These are phyloP conservation scores for Escallonia herrerae DNA, from an alignment of 129 eudicot genomes.

Conservation along the genomic window DNA sequence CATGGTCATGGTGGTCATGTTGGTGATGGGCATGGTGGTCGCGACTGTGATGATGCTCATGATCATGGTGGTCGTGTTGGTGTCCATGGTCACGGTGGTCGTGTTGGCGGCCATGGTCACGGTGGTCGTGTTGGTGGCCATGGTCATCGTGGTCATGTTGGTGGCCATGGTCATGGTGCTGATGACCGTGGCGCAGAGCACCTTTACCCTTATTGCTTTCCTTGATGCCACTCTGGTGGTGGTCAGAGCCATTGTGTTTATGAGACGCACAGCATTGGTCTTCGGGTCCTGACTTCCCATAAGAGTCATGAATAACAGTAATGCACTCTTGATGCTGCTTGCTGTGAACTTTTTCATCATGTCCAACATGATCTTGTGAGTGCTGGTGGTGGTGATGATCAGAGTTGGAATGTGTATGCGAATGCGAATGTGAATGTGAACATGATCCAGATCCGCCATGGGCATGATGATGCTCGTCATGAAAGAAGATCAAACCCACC, in stretches of 20 bases:
- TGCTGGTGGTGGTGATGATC: conserved; percentile 12
- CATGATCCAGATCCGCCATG: conserved; percentile 77
- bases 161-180: background rate
- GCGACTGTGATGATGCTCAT: conserved; percentile 16
- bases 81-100: conserved; percentile 12
- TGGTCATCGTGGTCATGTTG: conserved; percentile 9
- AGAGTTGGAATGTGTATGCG: conserved; percentile 19
- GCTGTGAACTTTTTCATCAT: too few relatives aligned
- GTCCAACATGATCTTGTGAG: too few relatives aligned
- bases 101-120: conserved; percentile 14
- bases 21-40: background rate
- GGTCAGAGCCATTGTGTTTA: too few relatives aligned
- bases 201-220: too few relatives aligned
- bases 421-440: conserved; percentile 49
- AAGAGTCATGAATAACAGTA: too few relatives aligned
- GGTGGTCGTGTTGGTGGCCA: conserved; percentile 9
- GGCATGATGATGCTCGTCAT: conserved; percentile 98
- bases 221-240: too few relatives aligned
- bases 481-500: conserved; percentile 85
- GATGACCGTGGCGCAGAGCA: too few relatives aligned
- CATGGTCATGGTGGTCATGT: background rate
- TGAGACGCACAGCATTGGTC: too few relatives aligned
- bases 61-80: conserved; percentile 11
- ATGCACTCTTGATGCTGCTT: too few relatives aligned
- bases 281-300: too few relatives aligned